These are phyloP conservation scores for Pseudocercospora ulei DNA, from an alignment of 2,329 filamentous ascomycete species.

Conservation along the genomic window DNA sequence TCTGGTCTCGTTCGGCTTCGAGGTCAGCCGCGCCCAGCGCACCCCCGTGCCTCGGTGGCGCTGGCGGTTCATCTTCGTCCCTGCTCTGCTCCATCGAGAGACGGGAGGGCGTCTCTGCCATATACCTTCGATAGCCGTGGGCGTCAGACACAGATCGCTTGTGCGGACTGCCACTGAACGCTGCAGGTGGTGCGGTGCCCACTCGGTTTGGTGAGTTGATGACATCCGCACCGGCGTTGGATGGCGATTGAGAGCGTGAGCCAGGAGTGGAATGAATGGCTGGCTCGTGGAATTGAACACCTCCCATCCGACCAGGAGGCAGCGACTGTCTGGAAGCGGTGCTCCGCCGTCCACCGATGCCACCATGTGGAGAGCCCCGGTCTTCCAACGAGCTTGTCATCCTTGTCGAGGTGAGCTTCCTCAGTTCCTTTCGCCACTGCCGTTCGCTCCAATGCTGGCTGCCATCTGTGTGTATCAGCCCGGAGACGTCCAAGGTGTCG, in stretches of 20 bases:
- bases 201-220: conserved; percentile 34
- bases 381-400: conserved; percentile 47
- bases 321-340: conserved; percentile 35
- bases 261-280: conserved; percentile 39
- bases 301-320: conserved; percentile 31
- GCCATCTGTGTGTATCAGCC: conserved; percentile 66
- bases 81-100: conserved; percentile 34
- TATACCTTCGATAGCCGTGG: conserved; percentile 39
- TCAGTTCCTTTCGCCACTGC: conserved; percentile 81
- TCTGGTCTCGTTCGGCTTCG: conserved; percentile 33
- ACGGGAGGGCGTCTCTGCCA: conserved; percentile 36
- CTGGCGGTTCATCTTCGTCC: conserved; percentile 35
- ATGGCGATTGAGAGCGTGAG: conserved; percentile 40
- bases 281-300: conserved; percentile 40
- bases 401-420: conserved; percentile 72
- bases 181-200: conserved; percentile 39
- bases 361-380: conserved; percentile 13
- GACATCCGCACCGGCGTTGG: conserved; percentile 17
- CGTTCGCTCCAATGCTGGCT: conserved; percentile 71
- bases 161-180: conserved; percentile 33
- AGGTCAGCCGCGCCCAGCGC: conserved; percentile 24
- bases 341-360: conserved; percentile 37
- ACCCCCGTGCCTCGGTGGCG: conserved; percentile 37
- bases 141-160: conserved; percentile 45
- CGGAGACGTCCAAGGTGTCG: conserved; percentile 74